Base-by-base conservation (phyloP, 768 basidiomycete species). In the Trametes cingulata region DNA sequence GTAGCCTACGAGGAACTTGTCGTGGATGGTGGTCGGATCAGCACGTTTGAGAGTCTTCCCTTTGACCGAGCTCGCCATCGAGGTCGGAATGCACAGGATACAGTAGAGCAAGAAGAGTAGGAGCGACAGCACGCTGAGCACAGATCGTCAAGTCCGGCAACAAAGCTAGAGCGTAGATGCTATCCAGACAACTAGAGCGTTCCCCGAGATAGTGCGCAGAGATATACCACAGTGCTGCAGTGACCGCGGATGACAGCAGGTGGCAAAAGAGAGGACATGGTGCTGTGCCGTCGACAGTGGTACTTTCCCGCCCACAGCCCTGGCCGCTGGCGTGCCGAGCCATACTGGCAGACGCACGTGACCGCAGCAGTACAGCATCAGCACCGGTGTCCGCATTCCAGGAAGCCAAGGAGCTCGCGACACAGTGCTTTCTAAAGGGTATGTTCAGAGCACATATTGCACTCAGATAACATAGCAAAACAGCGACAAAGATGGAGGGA, bases 1-100 rank as follows among this genome's bases (percentile, higher is more conserved):
- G 71, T 93, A 93, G 36, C 91, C 91, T 0, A 93, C 88, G 29
- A 94, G 73, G 65, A 92, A 85, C 69, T 93, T 94, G 75, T 91
- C 83, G 57, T 91, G 88, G 47, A 94, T 91, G 10, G 90, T 91
- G 6, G 80, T 80, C 24, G 91, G 84, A 68, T 89, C 80, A 17
- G 63, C 86, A 63, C 88, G 80, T 36, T 65, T 68, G n/a, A 71
- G 63, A 3, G 46, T 55, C 52, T 54, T 63, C 35, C 63, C 67
- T 12, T 39, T 27, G 42, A 41, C 61, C n/a, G 45, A 47, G 46
- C 50, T 56, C 15, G 61, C 56, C 58, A 58, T 63, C 2, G 43
- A 6, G n/a, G 13, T 8, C 45, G 33, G 29, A 8, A 56, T 35
- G 42, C 6, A 17, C n/a, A 5, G 9, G 2, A 25, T 12, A 5